Evolutionary conservation across 192 early-diverging fungal species (phyloP).

Genomic region (Coemansia sp.): DNA sequence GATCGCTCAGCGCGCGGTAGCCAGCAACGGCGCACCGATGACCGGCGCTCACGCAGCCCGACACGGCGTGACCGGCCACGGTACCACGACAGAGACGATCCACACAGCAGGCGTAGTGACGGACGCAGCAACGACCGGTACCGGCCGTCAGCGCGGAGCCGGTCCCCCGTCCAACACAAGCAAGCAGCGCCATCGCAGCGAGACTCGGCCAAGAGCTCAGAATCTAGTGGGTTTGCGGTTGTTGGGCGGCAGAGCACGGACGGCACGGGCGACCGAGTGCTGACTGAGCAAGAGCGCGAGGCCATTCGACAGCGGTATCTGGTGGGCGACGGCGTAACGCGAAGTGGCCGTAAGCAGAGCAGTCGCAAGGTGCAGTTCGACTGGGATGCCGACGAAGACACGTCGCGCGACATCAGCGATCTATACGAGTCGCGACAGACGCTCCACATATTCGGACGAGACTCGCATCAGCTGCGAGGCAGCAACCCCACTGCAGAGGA

Average conservation of each 20-base stretch:
- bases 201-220: constrained; percentile 1
- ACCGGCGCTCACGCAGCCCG: constrained; percentile 9
- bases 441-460: constrained; percentile 84
- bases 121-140: background rate
- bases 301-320: constrained; percentile 82
- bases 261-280: constrained; percentile 45
- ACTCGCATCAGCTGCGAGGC: constrained; percentile 43
- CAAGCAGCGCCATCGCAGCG: background rate
- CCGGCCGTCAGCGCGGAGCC: background rate
- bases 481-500: background rate
- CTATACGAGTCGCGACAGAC: constrained; percentile 78
- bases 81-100: constrained; percentile 35
- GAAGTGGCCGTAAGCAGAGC: constrained; percentile 81
- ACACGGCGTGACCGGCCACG: background rate
- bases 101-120: constrained; percentile 12
- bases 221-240: constrained; percentile 11
- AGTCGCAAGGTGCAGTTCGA: constrained; percentile 98
- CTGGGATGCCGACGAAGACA: constrained; percentile 96
- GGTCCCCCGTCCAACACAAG: background rate
- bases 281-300: constrained; percentile 63
- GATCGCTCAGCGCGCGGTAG: constrained; percentile 8
- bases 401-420: constrained; percentile 90
- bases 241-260: constrained; percentile 36
- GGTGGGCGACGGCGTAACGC: constrained; percentile 71
- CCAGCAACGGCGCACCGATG: constrained; percentile 11